Evolutionary conservation across 1,139 yeast species (phyloP), one percentile per base, ranked within the genome.

Genomic region (Ogataea hybrid): DNA sequence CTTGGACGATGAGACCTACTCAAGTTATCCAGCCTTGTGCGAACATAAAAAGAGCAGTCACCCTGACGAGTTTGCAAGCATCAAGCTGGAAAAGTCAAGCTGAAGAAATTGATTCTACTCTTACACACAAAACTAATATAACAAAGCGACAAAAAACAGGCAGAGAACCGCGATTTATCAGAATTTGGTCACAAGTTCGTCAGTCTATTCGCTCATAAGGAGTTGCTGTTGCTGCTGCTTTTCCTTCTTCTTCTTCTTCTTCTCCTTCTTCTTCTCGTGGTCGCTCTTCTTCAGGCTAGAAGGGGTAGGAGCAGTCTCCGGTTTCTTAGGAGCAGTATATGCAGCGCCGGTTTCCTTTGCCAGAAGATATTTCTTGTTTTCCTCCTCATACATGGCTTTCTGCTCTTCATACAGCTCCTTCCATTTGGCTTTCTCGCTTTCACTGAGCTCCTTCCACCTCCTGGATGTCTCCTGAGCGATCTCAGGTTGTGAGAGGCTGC

Each of bases 401-500:
- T 84, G 86, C 41, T 73, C 73, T 50, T 75, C 78, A 63, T 88
- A 87, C 48, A 81, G 77, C 53, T 76, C 77, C 61, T 82, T 84
- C 92, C 94, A 89, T 53, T 77, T 75, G 46, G 73, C 76, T 64
- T 84, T 85, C 58, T 84, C 92, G 25, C 69, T 75, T 15, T 77
- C 84, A 42, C 80, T 60, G 59, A 88, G 69, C 36, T 71, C 75
- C 56, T 79, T 78, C 96, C 96, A 89, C 61, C 81, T 77, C 55
- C 76, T 80, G 42, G 92, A 81, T 53, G 88, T 81, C 55, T 82
- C 81, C 55, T 79, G 81, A 35, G 94, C 85, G 68, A 87, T 76
- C 54, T 86, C 95, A 32, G 79, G 77, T 39, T 90, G 85, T 18
- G 82, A 71, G n/a, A n/a, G 70, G 6, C 88, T 76, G 14, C 83